Conservation (phyloP, 2,329 filamentous ascomycete genomes). For the Aspergillus tubingensis region DNA sequence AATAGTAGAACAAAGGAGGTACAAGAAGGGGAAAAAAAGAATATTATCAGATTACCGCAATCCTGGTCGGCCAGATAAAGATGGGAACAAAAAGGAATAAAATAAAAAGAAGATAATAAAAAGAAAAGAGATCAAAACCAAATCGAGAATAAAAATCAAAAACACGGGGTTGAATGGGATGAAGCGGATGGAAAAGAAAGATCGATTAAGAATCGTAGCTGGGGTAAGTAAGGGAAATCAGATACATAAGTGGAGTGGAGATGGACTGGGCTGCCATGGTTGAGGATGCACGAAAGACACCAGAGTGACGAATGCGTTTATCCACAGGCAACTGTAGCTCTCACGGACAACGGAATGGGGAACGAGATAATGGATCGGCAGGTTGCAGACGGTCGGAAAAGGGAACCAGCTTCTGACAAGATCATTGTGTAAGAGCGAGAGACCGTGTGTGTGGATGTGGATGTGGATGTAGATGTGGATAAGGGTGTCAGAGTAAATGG, state of each 20-base stretch:
- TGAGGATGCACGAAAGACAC: slow-evolving; percentile 27
- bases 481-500: not conserved
- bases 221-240: slow-evolving; percentile 21
- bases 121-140: slow-evolving; percentile 1
- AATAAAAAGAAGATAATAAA: not conserved
- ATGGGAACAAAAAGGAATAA: slow-evolving; percentile 11
- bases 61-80: not conserved
- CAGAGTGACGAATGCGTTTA: slow-evolving; percentile 33
- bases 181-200: slow-evolving; percentile 3
- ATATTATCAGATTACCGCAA: not conserved
- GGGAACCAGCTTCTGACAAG: slow-evolving; percentile 14
- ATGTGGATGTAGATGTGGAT: not conserved
- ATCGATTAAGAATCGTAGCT: slow-evolving; percentile 10
- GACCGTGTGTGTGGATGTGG: slow-evolving; percentile 7
- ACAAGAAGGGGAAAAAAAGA: slow-evolving; percentile 12
- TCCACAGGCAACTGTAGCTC: slow-evolving; percentile 9
- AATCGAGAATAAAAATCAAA: not conserved
- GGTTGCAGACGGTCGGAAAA: slow-evolving; percentile 12
- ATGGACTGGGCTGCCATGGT: slow-evolving; percentile 17
- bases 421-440: slow-evolving; percentile 12
- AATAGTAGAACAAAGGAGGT: not conserved
- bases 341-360: slow-evolving; percentile 17
- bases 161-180: slow-evolving; percentile 7
- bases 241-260: slow-evolving; percentile 29
- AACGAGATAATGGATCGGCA: slow-evolving; percentile 18